Conservation (phyloP, 768 basidiomycete genomes). For the Phaffia tasmanica region DNA sequence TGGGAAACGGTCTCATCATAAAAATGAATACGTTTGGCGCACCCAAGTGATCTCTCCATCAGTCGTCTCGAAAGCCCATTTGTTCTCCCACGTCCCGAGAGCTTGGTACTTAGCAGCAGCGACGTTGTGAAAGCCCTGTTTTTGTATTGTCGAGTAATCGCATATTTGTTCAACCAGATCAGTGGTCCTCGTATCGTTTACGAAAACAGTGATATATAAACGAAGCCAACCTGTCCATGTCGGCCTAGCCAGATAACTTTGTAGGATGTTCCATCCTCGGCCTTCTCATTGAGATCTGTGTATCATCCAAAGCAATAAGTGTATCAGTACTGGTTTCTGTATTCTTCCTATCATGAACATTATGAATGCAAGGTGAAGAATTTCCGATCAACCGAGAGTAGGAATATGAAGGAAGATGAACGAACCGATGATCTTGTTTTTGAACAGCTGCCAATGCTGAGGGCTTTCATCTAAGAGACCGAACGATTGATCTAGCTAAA, state of each 20-base stretch:
- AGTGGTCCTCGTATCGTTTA: not conserved
- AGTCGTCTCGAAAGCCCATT: constrained; percentile 9
- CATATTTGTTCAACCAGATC: not conserved
- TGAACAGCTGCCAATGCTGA: constrained; percentile 9
- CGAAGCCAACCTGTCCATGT: not conserved
- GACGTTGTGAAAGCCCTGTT: constrained; percentile 19
- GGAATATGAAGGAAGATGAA: not conserved
- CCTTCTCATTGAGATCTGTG: constrained; percentile 10
- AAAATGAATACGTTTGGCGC: no score
- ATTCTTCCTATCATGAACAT: no score
- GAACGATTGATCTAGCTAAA: constrained; percentile 10
- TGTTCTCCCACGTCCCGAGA: constrained; percentile 10
- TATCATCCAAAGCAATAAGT: no score
- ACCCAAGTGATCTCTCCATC: constrained; percentile 5
- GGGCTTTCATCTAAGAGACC: constrained; percentile 20
- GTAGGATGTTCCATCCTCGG: not conserved
- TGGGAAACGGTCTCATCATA: no score
- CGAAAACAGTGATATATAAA: not conserved
- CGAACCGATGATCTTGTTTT: constrained; percentile 3
- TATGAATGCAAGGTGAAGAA: not conserved
- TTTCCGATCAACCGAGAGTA: not conserved
- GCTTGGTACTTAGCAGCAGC: constrained; percentile 17
- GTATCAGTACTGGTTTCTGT: no score
- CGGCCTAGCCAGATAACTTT: constrained; percentile 20
- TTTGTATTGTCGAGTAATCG: not conserved